Evolutionary conservation across 176 grass and related monocot genomes (phyloP).

Genomic region (Rhynchospora tenuis): DNA sequence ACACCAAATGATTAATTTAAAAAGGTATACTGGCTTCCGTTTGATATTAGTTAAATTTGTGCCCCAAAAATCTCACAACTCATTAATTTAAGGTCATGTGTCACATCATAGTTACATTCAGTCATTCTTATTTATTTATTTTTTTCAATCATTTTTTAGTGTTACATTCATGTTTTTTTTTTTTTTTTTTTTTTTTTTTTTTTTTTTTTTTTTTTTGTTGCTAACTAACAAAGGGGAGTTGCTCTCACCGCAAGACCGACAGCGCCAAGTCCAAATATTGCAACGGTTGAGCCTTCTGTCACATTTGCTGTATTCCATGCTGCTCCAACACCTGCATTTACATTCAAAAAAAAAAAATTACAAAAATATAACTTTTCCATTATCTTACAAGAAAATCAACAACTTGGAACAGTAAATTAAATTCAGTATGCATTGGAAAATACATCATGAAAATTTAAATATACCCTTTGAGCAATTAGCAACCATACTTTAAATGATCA

Average conservation of each 20-base stretch:
- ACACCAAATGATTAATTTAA: neutral
- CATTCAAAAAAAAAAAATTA: neutral
- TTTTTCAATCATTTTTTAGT: neutral
- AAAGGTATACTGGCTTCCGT: neutral
- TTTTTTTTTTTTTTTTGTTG: neutral
- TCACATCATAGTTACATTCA: neutral
- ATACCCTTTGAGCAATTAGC: neutral
- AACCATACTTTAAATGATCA: neutral
- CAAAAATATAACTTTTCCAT: neutral
- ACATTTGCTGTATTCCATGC: constrained; percentile 92
- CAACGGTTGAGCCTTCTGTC: constrained; percentile 44
- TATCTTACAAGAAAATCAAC: neutral
- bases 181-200: neutral
- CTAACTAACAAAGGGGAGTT: neutral
- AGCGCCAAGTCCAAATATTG: constrained; percentile 75
- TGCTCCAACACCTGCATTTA: constrained; percentile 56
- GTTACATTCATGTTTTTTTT: neutral
- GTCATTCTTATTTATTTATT: neutral
- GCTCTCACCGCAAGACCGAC: constrained; percentile 68
- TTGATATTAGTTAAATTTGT: neutral
- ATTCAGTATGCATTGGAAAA: neutral
- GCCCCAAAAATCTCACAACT: neutral
- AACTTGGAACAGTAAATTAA: neutral
- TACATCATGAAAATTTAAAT: neutral
- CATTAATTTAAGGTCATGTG: neutral